Conservation (phyloP, 2,329 filamentous ascomycete species). For the Colletotrichum sidae region DNA sequence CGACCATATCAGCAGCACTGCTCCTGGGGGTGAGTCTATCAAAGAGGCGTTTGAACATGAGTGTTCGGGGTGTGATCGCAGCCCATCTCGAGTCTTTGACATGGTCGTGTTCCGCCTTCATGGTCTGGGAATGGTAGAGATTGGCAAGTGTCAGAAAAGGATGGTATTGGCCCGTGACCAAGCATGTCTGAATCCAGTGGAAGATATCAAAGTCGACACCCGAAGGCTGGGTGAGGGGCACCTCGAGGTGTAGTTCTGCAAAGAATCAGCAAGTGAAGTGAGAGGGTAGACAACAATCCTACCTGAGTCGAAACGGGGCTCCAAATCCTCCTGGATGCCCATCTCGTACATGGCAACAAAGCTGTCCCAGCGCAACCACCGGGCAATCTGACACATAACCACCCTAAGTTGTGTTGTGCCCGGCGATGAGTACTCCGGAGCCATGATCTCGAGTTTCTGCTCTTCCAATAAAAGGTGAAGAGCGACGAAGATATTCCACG, state of each 20-base stretch:
- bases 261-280: neutral
- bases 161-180: slow-evolving; percentile 52
- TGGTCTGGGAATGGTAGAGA: slow-evolving; percentile 55
- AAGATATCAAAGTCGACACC: slow-evolving; percentile 52
- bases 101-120: slow-evolving; percentile 49
- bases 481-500: slow-evolving; percentile 77
- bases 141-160: slow-evolving; percentile 58
- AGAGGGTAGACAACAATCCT: slow-evolving; percentile 28
- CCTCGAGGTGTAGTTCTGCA: slow-evolving; percentile 46
- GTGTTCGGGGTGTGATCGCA: slow-evolving; percentile 71
- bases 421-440: slow-evolving; percentile 56
- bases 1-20: slow-evolving; percentile 73
- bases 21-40: slow-evolving; percentile 63
- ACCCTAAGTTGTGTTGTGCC: slow-evolving; percentile 70
- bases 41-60: slow-evolving; percentile 78
- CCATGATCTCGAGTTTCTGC: slow-evolving; percentile 78
- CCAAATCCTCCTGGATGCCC: slow-evolving; percentile 62
- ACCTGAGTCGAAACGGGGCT: slow-evolving; percentile 54
- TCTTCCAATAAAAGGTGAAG: slow-evolving; percentile 93
- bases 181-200: slow-evolving; percentile 64
- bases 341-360: slow-evolving; percentile 63
- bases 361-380: slow-evolving; percentile 80
- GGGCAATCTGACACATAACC: slow-evolving; percentile 81
- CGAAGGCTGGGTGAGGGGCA: slow-evolving; percentile 45
- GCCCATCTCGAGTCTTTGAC: slow-evolving; percentile 56